These are phyloP conservation scores for Populus hybrid DNA, from an alignment of 441 rosid genomes.

Conservation along the genomic window DNA sequence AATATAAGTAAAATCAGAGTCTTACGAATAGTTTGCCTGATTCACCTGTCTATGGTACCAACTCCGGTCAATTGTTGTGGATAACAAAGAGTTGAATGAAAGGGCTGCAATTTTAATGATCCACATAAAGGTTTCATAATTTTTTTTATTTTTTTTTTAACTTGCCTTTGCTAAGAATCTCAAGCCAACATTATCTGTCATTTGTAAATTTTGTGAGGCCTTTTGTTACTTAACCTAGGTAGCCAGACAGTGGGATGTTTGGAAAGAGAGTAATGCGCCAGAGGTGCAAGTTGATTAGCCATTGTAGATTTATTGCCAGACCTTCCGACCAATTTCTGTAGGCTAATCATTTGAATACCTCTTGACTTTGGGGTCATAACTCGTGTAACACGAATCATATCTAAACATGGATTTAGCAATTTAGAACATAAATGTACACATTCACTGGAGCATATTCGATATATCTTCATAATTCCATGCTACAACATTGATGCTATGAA, in stretches of 20 bases:
- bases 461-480: background rate
- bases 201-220: background rate
- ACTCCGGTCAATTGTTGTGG: background rate
- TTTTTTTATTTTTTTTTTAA: no score
- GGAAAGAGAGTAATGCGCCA: background rate
- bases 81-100: background rate
- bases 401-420: background rate
- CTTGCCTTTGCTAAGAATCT: no score
- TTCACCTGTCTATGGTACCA: background rate
- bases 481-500: background rate
- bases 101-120: background rate
- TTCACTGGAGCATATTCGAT: background rate
- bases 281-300: background rate
- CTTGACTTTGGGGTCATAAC: background rate
- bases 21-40: background rate
- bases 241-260: no score
- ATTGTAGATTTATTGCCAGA: background rate
- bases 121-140: no score
- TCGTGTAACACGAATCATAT: background rate
- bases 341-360: background rate
- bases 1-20: background rate
- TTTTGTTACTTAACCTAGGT: background rate
- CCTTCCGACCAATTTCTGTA: background rate
- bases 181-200: background rate
- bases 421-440: background rate